Conservation (phyloP, 78 protist species). For the Dictyostelium citrinum region DNA sequence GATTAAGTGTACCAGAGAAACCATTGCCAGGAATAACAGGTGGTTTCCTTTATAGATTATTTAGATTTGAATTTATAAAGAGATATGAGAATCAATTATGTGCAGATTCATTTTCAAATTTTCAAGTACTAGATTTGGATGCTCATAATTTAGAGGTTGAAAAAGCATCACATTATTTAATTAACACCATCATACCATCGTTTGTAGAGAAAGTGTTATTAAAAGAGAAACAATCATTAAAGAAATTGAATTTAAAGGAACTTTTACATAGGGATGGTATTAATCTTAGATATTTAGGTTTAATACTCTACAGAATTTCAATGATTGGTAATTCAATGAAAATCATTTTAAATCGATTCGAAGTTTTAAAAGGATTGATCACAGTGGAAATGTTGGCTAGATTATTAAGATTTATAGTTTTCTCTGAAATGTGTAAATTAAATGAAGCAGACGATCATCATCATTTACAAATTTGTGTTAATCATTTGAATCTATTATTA, state of each 20-base stretch:
- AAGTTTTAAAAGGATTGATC: background rate
- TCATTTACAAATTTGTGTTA: constrained; percentile 11
- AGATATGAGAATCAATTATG: constrained; percentile 56
- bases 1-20: constrained; percentile 57
- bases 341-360: background rate
- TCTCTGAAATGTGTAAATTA: constrained; percentile 58
- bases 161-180: constrained; percentile 42
- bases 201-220: background rate
- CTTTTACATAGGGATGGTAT: constrained; percentile 53
- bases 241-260: constrained; percentile 36
- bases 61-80: constrained; percentile 74
- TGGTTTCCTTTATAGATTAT: constrained; percentile 53
- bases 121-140: constrained; percentile 16
- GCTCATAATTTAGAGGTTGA: constrained; percentile 1
- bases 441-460: constrained; percentile 34
- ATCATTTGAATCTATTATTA: constrained; percentile 14
- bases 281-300: constrained; percentile 54
- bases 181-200: background rate
- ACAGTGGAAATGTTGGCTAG: constrained; percentile 48
- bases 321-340: background rate
- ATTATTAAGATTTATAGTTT: constrained; percentile 24
- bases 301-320: constrained; percentile 3
- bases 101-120: constrained; percentile 74
- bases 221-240: background rate
- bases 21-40: constrained; percentile 61